Base-by-base conservation (phyloP, 1,284 basidiomycete genomes). In the Microbotryomycetes sp. region DNA sequence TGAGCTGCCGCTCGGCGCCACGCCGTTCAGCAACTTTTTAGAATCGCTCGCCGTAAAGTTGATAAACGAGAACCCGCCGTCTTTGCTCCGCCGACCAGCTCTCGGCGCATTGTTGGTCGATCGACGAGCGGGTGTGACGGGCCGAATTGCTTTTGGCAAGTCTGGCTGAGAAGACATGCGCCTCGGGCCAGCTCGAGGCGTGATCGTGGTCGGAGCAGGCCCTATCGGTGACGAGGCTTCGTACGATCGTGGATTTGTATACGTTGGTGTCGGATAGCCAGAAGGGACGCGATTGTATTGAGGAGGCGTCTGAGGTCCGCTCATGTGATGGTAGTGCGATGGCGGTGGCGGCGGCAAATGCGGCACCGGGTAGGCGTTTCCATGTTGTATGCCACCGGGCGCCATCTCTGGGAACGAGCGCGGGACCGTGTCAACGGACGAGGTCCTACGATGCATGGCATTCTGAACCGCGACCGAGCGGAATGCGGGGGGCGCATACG, bases 1-100 rank as follows among this genome's bases (percentile, higher is more conserved):
- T 48, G 61, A 63, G 26, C 60, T 66, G 13, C 72, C 72, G 45
- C 67, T 70, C 28, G 72, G 72, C 13, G 72, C 72, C 3, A 73
- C 72, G 0, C 72, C 72, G 5, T 49, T 56, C 30, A 73, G 52
- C 3, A 73, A 49, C 29, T 61, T 66, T 45, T 57, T 63, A 0
- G 68, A 56, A 54, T 73, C 72, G 52, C 60, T 64, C 6, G 67
- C 31, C 9, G 71, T 70, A 28, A 72, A 72, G 45, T 73, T 73
- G 60, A 73, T 66, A 55, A 73, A 73, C 57, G 65, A 54, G 30
- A 26, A 13, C 23, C 52, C 53, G 31, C 24, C 52, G 18, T 24
- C 48, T 4, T 15, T 27, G 21, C 50, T 54, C 27, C 35, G 53
- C 46, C 3, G 59, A 16, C 41, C 52, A 41, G 11, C 35, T 18